A percentile compares a stretch with the other conserved stretches of the same genome.
Evolutionary conservation across 768 basidiomycete species (phyloP).

Genomic region (Kwoniella heveanensis): DNA sequence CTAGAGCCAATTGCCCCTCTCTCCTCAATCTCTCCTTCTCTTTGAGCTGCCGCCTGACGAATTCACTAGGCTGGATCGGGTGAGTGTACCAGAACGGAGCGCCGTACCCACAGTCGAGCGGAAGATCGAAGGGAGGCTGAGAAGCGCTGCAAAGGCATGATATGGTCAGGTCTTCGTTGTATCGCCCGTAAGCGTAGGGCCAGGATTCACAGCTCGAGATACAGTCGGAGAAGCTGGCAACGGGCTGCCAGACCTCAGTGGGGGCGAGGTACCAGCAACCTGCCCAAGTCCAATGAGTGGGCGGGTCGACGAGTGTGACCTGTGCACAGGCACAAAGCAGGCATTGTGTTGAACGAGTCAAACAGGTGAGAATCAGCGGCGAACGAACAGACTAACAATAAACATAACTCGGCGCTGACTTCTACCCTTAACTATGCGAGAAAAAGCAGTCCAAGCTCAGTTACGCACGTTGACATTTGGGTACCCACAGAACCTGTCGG

Average conservation of each 20-base stretch:
- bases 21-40: not conserved
- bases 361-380: not conserved
- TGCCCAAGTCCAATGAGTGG: slow-evolving; percentile 8
- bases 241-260: not conserved
- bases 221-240: slow-evolving; percentile 2
- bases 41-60: not conserved
- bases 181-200: slow-evolving; percentile 8
- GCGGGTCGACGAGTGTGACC: slow-evolving; percentile 5
- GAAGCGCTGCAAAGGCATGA: slow-evolving; percentile 1
- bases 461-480: slow-evolving; percentile 12
- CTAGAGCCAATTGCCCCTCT: not conserved
- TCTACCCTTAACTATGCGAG: too few relatives aligned
- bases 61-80: not conserved
- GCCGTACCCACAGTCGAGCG: slow-evolving; percentile 7
- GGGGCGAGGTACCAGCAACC: slow-evolving; percentile 5
- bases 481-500: slow-evolving; percentile 6
- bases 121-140: slow-evolving; percentile 7
- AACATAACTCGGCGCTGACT: too few relatives aligned
- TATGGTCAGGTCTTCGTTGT: not conserved
- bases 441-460: too few relatives aligned
- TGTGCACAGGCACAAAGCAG: not conserved
- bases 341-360: too few relatives aligned
- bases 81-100: slow-evolving; percentile 16
- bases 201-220: not conserved
- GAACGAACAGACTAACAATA: too few relatives aligned